phyloP scores from a whole-genome alignment of 2,329 filamentous ascomycete genomes.

The Calonectria pauciramosa region DNA sequence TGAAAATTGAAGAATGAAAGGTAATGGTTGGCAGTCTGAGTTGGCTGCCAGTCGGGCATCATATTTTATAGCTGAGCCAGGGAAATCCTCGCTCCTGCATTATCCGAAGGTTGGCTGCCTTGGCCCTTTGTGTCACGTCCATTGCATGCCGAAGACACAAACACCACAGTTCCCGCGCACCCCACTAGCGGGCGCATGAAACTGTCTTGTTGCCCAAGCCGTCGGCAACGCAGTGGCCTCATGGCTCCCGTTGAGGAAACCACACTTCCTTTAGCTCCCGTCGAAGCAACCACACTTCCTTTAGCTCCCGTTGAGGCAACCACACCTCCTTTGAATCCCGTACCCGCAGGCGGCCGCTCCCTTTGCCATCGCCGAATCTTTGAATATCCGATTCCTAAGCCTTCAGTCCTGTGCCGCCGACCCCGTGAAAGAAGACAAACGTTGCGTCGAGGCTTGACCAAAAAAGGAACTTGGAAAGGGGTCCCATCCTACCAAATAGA shows the following conservation, averaged over 20 bases:
- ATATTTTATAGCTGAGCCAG: too few relatives aligned
- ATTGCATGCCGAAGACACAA: too few relatives aligned
- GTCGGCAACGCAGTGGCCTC: neutral
- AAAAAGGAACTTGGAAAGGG: neutral
- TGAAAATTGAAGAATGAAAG: too few relatives aligned
- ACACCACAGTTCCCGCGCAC: too few relatives aligned
- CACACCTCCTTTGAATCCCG: too few relatives aligned
- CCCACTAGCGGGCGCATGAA: too few relatives aligned
- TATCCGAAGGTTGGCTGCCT: neutral
- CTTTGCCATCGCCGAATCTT: neutral
- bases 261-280: too few relatives aligned
- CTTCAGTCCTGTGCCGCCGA: neutral
- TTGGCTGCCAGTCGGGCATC: too few relatives aligned
- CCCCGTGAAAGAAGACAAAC: neutral
- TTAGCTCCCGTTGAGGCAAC: too few relatives aligned
- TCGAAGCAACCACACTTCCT: too few relatives aligned
- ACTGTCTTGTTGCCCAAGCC: neutral
- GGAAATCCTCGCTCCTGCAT: neutral
- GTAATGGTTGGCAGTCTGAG: too few relatives aligned
- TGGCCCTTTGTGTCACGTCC: too few relatives aligned
- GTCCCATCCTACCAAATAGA: neutral
- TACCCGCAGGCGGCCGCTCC: neutral
- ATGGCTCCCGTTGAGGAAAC: neutral
- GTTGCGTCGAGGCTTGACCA: neutral
- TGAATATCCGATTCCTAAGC: neutral